These are phyloP conservation scores for Penicillium sp. DNA, from an alignment of 2,329 filamentous ascomycete species.

Conservation along the genomic window DNA sequence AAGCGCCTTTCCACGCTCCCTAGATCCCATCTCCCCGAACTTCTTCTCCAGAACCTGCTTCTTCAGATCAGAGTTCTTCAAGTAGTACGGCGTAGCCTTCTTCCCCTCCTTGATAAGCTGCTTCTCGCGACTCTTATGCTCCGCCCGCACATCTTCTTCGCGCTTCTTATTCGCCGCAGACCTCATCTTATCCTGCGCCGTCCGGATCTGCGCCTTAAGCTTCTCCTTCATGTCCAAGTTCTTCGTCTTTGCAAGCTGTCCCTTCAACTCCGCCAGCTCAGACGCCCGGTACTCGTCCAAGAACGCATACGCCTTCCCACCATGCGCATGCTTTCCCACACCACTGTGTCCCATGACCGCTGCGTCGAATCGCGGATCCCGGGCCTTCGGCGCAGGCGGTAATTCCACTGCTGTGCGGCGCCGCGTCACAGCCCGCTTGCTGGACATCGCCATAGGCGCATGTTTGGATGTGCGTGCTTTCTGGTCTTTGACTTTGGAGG, in stretches of 20 bases:
- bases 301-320: slow-evolving; percentile 79
- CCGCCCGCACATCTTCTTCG: slow-evolving; percentile 67
- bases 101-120: slow-evolving; percentile 84
- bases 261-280: slow-evolving; percentile 77
- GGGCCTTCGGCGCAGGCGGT: slow-evolving; percentile 59
- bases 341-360: slow-evolving; percentile 46
- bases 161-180: slow-evolving; percentile 69
- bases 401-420: slow-evolving; percentile 70
- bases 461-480: slow-evolving; percentile 72
- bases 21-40: slow-evolving; percentile 80
- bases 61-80: slow-evolving; percentile 92
- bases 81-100: slow-evolving; percentile 74
- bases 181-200: slow-evolving; percentile 77
- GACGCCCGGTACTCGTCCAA: slow-evolving; percentile 79
- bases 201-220: slow-evolving; percentile 71
- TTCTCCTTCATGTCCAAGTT: slow-evolving; percentile 65
- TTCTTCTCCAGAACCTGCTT: slow-evolving; percentile 76
- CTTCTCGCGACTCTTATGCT: slow-evolving; percentile 81
- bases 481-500: slow-evolving; percentile 28
- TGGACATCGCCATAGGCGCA: slow-evolving; percentile 79
- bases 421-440: slow-evolving; percentile 80
- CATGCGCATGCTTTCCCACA: slow-evolving; percentile 35
- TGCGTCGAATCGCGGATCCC: slow-evolving; percentile 88
- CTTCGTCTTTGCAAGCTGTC: slow-evolving; percentile 67
- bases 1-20: slow-evolving; percentile 79